Conservation (phyloP, 306 rosid species). For the Betula pendula region DNA sequence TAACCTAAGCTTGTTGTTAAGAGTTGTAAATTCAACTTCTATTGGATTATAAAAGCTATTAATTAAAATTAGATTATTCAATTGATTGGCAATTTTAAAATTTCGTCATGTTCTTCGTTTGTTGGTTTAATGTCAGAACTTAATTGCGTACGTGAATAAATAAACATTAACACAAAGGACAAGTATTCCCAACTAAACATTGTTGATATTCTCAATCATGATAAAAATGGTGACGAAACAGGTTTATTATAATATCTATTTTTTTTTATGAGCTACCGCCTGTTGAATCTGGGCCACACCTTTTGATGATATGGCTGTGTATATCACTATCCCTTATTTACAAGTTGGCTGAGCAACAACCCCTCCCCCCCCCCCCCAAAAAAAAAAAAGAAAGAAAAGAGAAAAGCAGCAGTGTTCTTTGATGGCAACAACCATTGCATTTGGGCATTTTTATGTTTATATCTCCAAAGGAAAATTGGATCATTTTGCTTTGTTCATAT, state of each 20-base stretch:
- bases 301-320: constrained; percentile 1
- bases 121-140: background rate
- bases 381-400: too few relatives aligned
- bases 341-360: background rate
- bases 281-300: constrained; percentile 21
- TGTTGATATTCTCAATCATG: background rate
- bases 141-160: constrained; percentile 1
- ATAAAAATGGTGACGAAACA: constrained; percentile 12
- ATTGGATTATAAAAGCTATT: background rate
- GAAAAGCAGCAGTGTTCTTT: too few relatives aligned
- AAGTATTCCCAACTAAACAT: constrained; percentile 1
- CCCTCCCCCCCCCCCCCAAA: too few relatives aligned
- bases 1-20: background rate
- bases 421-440: too few relatives aligned
- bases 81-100: background rate
- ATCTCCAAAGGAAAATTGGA: too few relatives aligned
- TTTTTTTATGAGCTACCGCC: constrained; percentile 22
- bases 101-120: too few relatives aligned
- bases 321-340: background rate
- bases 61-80: background rate
- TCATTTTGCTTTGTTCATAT: too few relatives aligned
- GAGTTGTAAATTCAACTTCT: background rate
- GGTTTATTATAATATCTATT: background rate
- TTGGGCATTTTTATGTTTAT: too few relatives aligned
- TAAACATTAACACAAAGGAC: background rate